phyloP scores from a whole-genome alignment of 306 rosid species.

The Vicia sativa region DNA sequence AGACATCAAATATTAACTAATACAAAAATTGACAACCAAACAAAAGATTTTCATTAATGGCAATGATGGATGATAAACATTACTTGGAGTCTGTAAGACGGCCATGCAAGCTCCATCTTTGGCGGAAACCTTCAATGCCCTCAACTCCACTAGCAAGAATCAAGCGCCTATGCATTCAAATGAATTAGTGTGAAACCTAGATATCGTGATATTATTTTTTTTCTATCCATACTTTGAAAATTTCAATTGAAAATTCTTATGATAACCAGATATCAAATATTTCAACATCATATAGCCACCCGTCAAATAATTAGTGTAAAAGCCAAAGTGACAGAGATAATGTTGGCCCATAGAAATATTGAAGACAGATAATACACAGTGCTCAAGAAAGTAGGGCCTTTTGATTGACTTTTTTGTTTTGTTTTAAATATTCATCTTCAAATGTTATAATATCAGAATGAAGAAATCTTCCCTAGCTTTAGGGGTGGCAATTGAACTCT shows the following conservation, averaged over 20 bases:
- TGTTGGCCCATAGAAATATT: conserved; percentile 1
- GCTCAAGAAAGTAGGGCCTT: conserved; percentile 25
- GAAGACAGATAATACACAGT: conserved; percentile 13
- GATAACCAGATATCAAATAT: neutral
- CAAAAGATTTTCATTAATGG: conserved; percentile 9
- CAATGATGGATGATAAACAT: conserved; percentile 29
- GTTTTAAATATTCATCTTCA: too few species aligned
- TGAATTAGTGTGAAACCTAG: conserved; percentile 6
- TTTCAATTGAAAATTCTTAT: conserved; percentile 23
- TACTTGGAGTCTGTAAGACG: conserved; percentile 87
- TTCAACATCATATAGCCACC: neutral
- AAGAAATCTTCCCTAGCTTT: conserved; percentile 19
- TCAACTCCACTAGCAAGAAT: conserved; percentile 93
- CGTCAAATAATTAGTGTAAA: conserved; percentile 5
- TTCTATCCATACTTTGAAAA: neutral
- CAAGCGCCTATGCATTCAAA: conserved; percentile 61
- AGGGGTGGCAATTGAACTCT: neutral
- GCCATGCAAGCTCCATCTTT: conserved; percentile 94
- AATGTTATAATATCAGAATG: neutral
- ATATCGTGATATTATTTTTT: neutral
- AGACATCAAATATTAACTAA: neutral
- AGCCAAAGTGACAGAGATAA: conserved; percentile 17
- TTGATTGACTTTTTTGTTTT: too few species aligned
- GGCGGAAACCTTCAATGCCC: conserved; percentile 89
- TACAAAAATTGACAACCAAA: too few species aligned